Evolutionary conservation across 2,329 filamentous ascomycete species (phyloP), one percentile per base, ranked within the genome.

Genomic region (Uncinocarpus reesii): DNA sequence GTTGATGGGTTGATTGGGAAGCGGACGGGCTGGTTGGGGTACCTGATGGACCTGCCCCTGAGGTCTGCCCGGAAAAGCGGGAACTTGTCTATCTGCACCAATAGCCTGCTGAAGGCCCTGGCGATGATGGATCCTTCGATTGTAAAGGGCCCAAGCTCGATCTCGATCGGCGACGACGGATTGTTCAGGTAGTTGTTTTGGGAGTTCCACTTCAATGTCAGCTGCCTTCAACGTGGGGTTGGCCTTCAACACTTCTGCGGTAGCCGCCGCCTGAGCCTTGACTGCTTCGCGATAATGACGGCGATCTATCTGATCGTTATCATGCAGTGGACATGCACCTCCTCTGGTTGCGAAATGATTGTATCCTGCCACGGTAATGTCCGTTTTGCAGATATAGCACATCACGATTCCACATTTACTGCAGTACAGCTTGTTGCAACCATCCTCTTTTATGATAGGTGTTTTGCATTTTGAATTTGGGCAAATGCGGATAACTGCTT

Each of bases 401-500:
- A 80, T 76, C 6, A 68, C 13, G 7, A 29, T 32, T 3, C 50
- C 36, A 72, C 72, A 81, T n/a, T 74, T 73, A 0, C 76, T 70
- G 62, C 87, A 94, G 0, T 64, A 74, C 77, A 94, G 86, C 65
- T 89, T 89, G 67, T 93, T 93, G 68, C 87, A 94, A 2, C 87
- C 87, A 26, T 70, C 62, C 29, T 81, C 76, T 60, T 93, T 94
- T 62, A 93, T 76, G 57, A 90, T 92, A 0, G 81, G 79, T n/a
- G 79, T 77, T n/a, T 73, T 70, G 65, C 84, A 82, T 53, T 70
- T 71, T 52, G 69, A 59, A 44, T 70, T 72, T 50, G 71, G 62
- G 46, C 87, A 94, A 23, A 71, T 79, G 16, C 87, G 77, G 47
- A 93, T 83, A 55, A 93, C 58, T 1, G 87, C 87, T 13, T 76